These are phyloP conservation scores for Lentinula sp. DNA, from an alignment of 768 basidiomycete genomes.

Conservation along the genomic window DNA sequence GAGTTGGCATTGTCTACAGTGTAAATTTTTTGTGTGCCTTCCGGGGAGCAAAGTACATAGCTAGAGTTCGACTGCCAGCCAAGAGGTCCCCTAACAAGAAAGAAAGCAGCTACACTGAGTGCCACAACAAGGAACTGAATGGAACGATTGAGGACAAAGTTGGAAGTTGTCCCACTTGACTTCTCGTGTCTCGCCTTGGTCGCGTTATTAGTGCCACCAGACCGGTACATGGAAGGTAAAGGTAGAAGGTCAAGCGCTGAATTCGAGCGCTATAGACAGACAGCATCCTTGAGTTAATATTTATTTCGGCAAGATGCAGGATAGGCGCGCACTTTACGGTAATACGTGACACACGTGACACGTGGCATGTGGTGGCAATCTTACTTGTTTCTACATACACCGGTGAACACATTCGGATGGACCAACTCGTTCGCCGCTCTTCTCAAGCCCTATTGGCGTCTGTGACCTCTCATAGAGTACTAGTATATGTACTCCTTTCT, in stretches of 20 bases:
- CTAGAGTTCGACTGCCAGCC: constrained; percentile 2
- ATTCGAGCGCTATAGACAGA: too few relatives aligned
- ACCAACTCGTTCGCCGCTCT: constrained; percentile 1
- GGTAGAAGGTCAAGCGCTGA: too few relatives aligned
- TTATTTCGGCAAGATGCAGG: too few relatives aligned
- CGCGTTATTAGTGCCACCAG: too few relatives aligned
- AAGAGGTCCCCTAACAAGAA: background rate
- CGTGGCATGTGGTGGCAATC: too few relatives aligned
- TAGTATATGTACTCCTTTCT: constrained; percentile 66
- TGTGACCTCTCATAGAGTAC: constrained; percentile 56
- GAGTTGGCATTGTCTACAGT: constrained; percentile 55
- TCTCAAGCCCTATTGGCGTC: constrained; percentile 19
- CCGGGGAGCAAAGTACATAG: constrained; percentile 61
- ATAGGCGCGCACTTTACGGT: background rate
- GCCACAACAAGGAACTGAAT: background rate
- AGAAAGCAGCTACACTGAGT: background rate
- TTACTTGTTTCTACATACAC: too few relatives aligned
- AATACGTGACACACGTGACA: too few relatives aligned
- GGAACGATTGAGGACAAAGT: constrained; percentile 7
- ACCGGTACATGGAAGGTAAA: too few relatives aligned
- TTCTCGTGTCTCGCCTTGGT: too few relatives aligned
- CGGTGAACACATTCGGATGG: background rate
- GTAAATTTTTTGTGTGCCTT: constrained; percentile 43
- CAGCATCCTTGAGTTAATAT: too few relatives aligned
- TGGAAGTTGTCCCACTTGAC: background rate